phyloP scores from a whole-genome alignment of 495 filamentous ascomycete genomes.

The Thozetella sp. region DNA sequence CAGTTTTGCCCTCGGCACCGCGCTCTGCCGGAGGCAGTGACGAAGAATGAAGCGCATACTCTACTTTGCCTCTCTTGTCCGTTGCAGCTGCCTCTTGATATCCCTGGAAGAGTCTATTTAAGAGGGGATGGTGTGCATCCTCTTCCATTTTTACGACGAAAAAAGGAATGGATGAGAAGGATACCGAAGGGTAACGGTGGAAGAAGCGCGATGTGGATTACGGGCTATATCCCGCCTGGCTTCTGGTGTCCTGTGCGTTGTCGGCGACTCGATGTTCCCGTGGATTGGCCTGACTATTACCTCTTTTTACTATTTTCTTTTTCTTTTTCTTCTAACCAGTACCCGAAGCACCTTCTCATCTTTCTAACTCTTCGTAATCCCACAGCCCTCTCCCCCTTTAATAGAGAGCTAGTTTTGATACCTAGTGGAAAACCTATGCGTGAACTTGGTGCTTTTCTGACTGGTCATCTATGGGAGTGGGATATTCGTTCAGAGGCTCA shows the following conservation, averaged over 20 bases:
- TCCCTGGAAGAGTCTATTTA: not conserved
- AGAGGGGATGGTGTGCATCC: not conserved
- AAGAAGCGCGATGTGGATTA: constrained; percentile 12
- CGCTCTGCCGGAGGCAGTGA: constrained; percentile 9
- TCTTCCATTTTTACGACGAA: too few species aligned
- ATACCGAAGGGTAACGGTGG: constrained; percentile 18
- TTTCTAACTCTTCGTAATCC: constrained; percentile 28
- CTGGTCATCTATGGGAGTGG: too few species aligned
- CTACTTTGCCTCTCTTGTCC: not conserved
- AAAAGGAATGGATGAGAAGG: constrained; percentile 10
- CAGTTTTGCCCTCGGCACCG: constrained; percentile 14
- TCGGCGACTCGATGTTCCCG: constrained; percentile 24
- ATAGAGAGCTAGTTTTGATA: constrained; percentile 48
- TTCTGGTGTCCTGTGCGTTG: constrained; percentile 30
- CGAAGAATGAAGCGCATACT: not conserved
- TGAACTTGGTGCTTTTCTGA: constrained; percentile 7
- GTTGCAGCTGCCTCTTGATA: not conserved
- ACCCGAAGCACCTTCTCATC: constrained; percentile 28
- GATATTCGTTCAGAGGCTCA: too few species aligned
- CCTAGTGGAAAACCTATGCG: constrained; percentile 41
- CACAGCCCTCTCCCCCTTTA: constrained; percentile 39
- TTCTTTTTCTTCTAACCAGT: constrained; percentile 27
- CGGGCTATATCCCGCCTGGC: constrained; percentile 26
- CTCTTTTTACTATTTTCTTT: constrained; percentile 23
- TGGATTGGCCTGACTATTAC: constrained; percentile 28